A percentile compares a stretch with the other conserved stretches of the same genome.
Evolutionary conservation across 257 asterid species (phyloP).

Genomic region (Nicotiana obtusifolia): DNA sequence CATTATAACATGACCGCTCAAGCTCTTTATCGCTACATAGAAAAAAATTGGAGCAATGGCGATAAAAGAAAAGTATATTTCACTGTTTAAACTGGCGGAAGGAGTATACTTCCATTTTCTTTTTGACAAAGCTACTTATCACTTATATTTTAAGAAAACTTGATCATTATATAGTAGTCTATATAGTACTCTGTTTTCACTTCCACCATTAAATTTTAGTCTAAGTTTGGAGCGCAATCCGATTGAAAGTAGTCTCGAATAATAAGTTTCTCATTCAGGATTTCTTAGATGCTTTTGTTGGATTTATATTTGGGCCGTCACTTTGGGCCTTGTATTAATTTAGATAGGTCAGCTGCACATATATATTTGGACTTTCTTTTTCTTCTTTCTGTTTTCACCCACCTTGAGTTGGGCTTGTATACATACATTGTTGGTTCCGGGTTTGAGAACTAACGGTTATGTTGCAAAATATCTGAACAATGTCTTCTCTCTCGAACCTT

Average conservation of each 20-base stretch:
- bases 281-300: neutral
- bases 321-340: no score
- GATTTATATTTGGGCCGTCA: no score
- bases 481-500: no score
- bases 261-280: neutral
- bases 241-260: neutral
- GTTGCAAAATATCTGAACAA: no score
- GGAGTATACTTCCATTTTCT: neutral
- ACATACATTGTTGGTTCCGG: no score
- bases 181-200: neutral
- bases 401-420: no score
- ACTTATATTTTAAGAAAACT: neutral
- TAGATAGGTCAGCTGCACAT: no score
- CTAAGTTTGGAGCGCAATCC: neutral
- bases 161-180: neutral
- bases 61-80: no score
- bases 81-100: no score
- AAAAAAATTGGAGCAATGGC: neutral
- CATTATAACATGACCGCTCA: neutral
- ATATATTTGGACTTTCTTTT: no score
- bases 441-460: no score
- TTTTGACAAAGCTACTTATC: neutral
- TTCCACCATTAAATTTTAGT: neutral
- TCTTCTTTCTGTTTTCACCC: no score
- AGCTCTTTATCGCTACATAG: neutral